Conservation (phyloP, 441 rosid genomes). For the Aquilaria agallochum region DNA sequence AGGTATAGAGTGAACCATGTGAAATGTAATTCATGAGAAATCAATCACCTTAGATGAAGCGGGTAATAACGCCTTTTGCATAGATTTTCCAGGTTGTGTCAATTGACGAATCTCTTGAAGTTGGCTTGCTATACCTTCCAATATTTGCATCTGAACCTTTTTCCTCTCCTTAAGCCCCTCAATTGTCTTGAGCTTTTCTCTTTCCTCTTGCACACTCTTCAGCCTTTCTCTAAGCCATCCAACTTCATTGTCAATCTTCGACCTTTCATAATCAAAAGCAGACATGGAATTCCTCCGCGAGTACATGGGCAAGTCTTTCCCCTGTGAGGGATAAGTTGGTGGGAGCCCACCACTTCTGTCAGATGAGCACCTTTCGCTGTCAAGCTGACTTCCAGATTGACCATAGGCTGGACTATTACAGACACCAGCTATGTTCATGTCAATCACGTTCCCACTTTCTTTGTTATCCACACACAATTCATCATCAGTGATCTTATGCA, state of each 20-base stretch:
- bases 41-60: slow-evolving; percentile 49
- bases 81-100: slow-evolving; percentile 30
- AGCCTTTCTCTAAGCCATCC: slow-evolving; percentile 70
- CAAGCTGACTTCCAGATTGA: background rate
- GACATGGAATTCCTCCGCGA: slow-evolving; percentile 77
- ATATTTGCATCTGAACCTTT: slow-evolving; percentile 33
- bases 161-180: slow-evolving; percentile 27
- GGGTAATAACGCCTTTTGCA: slow-evolving; percentile 45
- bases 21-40: no score
- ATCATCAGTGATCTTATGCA: no score
- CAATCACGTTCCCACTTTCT: no score
- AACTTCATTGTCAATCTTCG: slow-evolving; percentile 71
- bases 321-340: slow-evolving; percentile 22
- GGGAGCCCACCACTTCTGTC: slow-evolving; percentile 36
- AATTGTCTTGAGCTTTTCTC: slow-evolving; percentile 46
- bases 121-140: slow-evolving; percentile 35
- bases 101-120: slow-evolving; percentile 36
- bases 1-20: no score
- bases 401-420: no score
- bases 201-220: slow-evolving; percentile 55
- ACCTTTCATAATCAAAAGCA: slow-evolving; percentile 63
- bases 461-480: no score
- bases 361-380: slow-evolving; percentile 43
- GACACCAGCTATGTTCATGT: no score
- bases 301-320: slow-evolving; percentile 22